A percentile compares a stretch with the other conserved stretches of the same genome.
These are phyloP conservation scores for Fusarium nanum DNA, from an alignment of 2,329 filamentous ascomycete genomes.

Conservation along the genomic window DNA sequence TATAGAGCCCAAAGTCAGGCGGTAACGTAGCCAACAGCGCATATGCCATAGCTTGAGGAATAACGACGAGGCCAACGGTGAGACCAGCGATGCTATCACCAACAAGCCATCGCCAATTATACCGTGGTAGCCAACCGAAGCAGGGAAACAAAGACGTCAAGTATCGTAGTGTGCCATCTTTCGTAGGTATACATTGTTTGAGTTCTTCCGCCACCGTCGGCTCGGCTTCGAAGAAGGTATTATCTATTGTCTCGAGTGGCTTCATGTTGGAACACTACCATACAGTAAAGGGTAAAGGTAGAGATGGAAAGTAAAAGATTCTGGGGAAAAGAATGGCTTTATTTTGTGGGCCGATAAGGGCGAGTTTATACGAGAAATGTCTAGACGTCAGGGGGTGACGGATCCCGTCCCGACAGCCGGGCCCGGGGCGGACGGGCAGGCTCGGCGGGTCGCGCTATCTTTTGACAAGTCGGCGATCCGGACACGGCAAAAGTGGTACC, in stretches of 20 bases:
- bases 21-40: conserved; percentile 75
- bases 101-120: conserved; percentile 24
- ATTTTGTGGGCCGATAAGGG: conserved; percentile 9
- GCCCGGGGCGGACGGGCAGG: conserved; percentile 7
- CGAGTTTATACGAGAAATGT: conserved; percentile 5
- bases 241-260: background rate
- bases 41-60: conserved; percentile 85
- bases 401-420: conserved; percentile 25
- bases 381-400: background rate
- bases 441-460: conserved; percentile 12
- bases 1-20: conserved; percentile 80
- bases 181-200: background rate
- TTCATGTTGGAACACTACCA: background rate
- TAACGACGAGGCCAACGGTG: conserved; percentile 74
- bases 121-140: conserved; percentile 7
- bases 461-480: conserved; percentile 18
- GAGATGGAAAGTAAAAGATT: background rate
- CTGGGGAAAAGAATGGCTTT: background rate
- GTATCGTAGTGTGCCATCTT: conserved; percentile 4
- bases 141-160: conserved; percentile 10
- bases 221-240: conserved; percentile 6
- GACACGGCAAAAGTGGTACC: conserved; percentile 5
- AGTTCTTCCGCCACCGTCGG: conserved; percentile 11
- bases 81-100: conserved; percentile 33
- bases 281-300: no score